Evolutionary conservation across 345 rosid genomes (phyloP), one percentile per base, ranked within the genome.

Genomic region (Syzygium aromaticum): DNA sequence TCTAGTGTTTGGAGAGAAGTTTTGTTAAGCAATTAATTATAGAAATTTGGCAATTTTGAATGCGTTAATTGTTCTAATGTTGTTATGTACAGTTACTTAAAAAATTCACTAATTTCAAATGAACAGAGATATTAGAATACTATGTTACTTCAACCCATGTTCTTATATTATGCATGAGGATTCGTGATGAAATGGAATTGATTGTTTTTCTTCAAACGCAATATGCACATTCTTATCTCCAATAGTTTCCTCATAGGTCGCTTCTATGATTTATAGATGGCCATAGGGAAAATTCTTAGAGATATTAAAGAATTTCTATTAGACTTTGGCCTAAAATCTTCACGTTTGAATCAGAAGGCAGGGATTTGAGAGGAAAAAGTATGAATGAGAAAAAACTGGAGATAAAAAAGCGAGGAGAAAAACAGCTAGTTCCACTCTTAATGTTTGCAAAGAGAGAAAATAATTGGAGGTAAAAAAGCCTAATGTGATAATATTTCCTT

Each of bases 241-340:
- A 6, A 27, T 11, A 7, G 1, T 2, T 1, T 27, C 30, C 27
- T 11, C 11, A 11, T 3, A 6, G 16, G 67, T 14, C 0, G 8
- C 16, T 15, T 15, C 11, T 28, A 15, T 28, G 11, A 64, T 28
- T 28, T 28, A 64, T 64, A 28, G 22, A 16, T 28, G 40, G 77
- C 21, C 1, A 15, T 63, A 7, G 21, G 2, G 40, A 63, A 28
- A 63, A 63, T 63, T 30, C 22, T 15, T 30, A 15, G 1, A 64
- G 22, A 64, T 3, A 0, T 61, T 12, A 28, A n/a, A 61, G 33
- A 61, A n/a, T 2, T 15, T 64, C 7, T 63, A 3, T 30, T 64
- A 8, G 22, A 64, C 11, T 8, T 27, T 63, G 77, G 77, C 77
- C 77, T 28, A 8, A 63, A 63, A n/a, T 28, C 21, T 63, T n/a